phyloP scores from a whole-genome alignment of 202 grass and related monocot species.

The Setaria italica region DNA sequence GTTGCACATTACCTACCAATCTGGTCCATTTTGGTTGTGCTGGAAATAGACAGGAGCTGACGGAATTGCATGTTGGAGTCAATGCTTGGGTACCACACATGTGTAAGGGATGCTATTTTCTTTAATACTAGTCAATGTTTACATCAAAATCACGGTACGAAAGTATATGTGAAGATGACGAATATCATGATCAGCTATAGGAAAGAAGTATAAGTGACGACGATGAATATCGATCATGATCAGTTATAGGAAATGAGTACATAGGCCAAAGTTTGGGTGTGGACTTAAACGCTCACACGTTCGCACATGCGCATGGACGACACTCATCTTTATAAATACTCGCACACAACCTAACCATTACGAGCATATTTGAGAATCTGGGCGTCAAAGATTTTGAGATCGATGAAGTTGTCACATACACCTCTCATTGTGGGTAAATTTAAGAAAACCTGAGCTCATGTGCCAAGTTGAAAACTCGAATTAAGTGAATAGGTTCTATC shows the following conservation, averaged over 20 bases:
- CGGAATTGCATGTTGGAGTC: neutral
- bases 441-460: too few relatives aligned
- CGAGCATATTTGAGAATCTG: too few relatives aligned
- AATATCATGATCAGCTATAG: neutral
- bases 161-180: neutral
- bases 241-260: neutral
- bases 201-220: neutral
- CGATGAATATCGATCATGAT: neutral
- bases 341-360: too few relatives aligned
- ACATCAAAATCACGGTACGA: neutral
- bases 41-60: slow-evolving; percentile 15
- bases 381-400: too few relatives aligned
- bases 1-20: slow-evolving; percentile 34
- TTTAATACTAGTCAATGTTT: neutral
- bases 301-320: too few relatives aligned
- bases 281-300: too few relatives aligned
- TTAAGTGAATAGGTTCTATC: too few relatives aligned
- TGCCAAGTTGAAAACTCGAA: too few relatives aligned
- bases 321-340: too few relatives aligned
- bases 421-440: too few relatives aligned
- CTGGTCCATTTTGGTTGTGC: slow-evolving; percentile 10
- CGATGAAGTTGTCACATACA: too few relatives aligned
- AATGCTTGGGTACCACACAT: neutral
- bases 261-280: too few relatives aligned
- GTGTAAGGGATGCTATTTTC: neutral